phyloP scores from a whole-genome alignment of 495 filamentous ascomycete species.

The Astrothelium macrocarpum region DNA sequence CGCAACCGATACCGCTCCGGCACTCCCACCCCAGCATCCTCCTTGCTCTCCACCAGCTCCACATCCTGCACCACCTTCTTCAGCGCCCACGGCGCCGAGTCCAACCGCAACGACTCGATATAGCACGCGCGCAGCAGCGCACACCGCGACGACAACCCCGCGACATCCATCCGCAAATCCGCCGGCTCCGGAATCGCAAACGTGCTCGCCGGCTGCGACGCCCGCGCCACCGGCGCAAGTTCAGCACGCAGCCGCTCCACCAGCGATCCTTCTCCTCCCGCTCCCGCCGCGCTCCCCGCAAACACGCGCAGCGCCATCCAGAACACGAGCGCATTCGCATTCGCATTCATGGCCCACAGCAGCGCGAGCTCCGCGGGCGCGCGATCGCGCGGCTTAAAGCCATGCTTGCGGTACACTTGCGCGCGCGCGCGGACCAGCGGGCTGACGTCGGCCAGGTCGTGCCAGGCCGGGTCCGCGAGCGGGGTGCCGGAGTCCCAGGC shows the following conservation, averaged over 20 bases:
- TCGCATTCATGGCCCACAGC: constrained; percentile 46
- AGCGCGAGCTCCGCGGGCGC: constrained; percentile 27
- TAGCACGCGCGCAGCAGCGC: constrained; percentile 45
- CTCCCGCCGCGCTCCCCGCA: background rate
- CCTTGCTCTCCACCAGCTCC: constrained; percentile 33
- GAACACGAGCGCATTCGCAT: constrained; percentile 44
- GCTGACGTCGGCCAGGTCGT: constrained; percentile 19
- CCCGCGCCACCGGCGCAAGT: constrained; percentile 38
- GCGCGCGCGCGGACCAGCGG: constrained; percentile 17
- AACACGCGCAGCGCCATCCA: constrained; percentile 50
- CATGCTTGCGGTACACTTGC: constrained; percentile 16
- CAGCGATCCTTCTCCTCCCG: constrained; percentile 2
- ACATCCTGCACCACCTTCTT: constrained; percentile 38
- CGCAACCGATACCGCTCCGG: constrained; percentile 34
- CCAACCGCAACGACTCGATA: constrained; percentile 46
- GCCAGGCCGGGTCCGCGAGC: constrained; percentile 14
- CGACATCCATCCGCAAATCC: constrained; percentile 37
- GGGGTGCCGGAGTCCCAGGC: constrained; percentile 17
- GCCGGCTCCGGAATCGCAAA: constrained; percentile 49
- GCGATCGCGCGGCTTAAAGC: constrained; percentile 16
- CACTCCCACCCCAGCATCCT: constrained; percentile 26
- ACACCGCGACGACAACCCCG: constrained; percentile 39
- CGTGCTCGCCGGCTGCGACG: constrained; percentile 37
- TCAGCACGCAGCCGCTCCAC: constrained; percentile 45
- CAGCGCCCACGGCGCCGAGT: constrained; percentile 40